A percentile compares a stretch with the other conserved stretches of the same genome.
phyloP scores from a whole-genome alignment of 129 eudicot species.

The Mikania micrantha region DNA sequence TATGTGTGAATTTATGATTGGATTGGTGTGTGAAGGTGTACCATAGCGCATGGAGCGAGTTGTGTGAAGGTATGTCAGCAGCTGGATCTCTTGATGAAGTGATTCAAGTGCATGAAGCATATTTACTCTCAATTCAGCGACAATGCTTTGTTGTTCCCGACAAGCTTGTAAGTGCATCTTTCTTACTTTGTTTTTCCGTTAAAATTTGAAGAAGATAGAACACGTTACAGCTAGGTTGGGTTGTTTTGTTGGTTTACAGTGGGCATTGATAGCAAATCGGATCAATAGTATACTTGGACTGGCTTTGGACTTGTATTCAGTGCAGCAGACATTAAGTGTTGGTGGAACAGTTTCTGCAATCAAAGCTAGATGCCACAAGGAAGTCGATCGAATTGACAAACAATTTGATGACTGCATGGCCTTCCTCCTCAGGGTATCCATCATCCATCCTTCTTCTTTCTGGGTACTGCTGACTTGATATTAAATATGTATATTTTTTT shows the following conservation, averaged over 20 bases:
- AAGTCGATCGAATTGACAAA: conserved; percentile 80
- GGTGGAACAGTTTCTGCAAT: conserved; percentile 76
- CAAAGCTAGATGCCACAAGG: conserved; percentile 88
- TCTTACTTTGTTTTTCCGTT: background rate
- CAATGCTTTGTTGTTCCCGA: conserved; percentile 98
- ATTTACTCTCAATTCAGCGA: conserved; percentile 81
- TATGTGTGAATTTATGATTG: background rate
- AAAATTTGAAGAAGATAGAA: background rate
- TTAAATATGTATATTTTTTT: background rate
- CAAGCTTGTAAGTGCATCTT: conserved; percentile 55
- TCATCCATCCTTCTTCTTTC: background rate
- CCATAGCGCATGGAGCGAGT: conserved; percentile 96
- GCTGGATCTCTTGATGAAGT: conserved; percentile 95
- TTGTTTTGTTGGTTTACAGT: conserved; percentile 32
- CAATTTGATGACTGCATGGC: conserved; percentile 94
- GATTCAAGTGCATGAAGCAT: conserved; percentile 85
- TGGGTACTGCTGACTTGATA: background rate
- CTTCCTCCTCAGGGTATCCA: conserved; percentile 84
- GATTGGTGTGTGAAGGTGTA: conserved; percentile 50
- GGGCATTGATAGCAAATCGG: conserved; percentile 93
- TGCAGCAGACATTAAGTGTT: conserved; percentile 67
- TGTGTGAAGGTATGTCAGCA: conserved; percentile 86
- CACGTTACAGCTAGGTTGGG: background rate
- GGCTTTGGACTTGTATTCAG: conserved; percentile 76
- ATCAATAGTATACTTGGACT: conserved; percentile 85